Percentiles rank a stretch among this genome's conserved stretches.
These are phyloP conservation scores for Leptodontidium sp. DNA, from an alignment of 2,329 filamentous ascomycete species.

Conservation along the genomic window DNA sequence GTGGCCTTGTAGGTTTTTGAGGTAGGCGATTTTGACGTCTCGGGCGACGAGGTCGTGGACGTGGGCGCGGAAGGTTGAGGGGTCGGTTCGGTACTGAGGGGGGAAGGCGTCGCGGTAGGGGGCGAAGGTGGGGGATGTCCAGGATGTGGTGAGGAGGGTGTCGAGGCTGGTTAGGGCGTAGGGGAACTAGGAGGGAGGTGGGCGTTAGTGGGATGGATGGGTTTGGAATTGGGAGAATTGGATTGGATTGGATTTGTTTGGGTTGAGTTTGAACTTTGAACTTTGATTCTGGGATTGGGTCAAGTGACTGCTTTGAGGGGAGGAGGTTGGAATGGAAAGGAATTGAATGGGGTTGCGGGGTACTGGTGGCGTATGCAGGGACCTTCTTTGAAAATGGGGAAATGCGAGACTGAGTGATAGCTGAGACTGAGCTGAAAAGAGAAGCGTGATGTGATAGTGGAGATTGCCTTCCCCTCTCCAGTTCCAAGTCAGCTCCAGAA, in stretches of 20 bases:
- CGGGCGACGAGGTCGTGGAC: constrained; percentile 73
- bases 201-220: constrained; percentile 25
- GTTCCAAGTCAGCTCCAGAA: no score
- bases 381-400: constrained; percentile 1
- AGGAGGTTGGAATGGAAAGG: background rate
- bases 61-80: constrained; percentile 68
- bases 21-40: constrained; percentile 78
- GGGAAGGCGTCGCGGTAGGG: constrained; percentile 78
- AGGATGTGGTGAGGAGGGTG: constrained; percentile 68
- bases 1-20: constrained; percentile 82
- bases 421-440: constrained; percentile 9
- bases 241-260: background rate
- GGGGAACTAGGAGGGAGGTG: constrained; percentile 67
- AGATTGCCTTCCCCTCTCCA: constrained; percentile 14
- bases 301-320: constrained; percentile 14
- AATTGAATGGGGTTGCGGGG: constrained; percentile 29
- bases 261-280: background rate
- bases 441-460: constrained; percentile 13
- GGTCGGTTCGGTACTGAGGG: constrained; percentile 64
- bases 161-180: constrained; percentile 76
- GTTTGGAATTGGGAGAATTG: background rate
- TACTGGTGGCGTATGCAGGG: constrained; percentile 27
- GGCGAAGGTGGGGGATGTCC: constrained; percentile 70
- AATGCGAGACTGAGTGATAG: constrained; percentile 13
- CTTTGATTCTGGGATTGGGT: background rate